Evolutionary conservation across 2,329 filamentous ascomycete species (phyloP).

Genomic region (Macroventuria anomochaeta): DNA sequence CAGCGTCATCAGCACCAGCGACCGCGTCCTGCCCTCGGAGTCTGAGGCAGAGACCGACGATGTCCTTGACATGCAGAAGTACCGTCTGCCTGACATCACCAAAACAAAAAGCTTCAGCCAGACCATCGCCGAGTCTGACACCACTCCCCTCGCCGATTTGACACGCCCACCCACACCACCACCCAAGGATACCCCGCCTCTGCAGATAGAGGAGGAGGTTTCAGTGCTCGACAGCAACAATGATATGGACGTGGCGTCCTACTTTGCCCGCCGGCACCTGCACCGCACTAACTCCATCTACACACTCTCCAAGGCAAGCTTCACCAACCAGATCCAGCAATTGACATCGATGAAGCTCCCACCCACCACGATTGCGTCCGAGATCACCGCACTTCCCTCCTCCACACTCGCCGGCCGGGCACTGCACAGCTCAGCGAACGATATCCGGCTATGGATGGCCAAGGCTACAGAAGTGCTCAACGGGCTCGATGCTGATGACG

Average conservation of each 20-base stretch:
- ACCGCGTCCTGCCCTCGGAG: conserved; percentile 59
- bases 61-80: conserved; percentile 76
- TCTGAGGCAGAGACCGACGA: conserved; percentile 55
- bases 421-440: conserved; percentile 84
- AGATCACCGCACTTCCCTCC: conserved; percentile 83
- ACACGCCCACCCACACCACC: conserved; percentile 43
- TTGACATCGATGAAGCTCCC: conserved; percentile 89
- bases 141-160: conserved; percentile 23
- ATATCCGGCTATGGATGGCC: conserved; percentile 91
- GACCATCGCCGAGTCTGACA: conserved; percentile 39
- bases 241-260: conserved; percentile 61
- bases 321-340: conserved; percentile 90
- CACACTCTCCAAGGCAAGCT: conserved; percentile 88
- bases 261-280: conserved; percentile 70
- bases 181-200: conserved; percentile 60
- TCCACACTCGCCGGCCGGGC: conserved; percentile 84
- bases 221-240: conserved; percentile 45
- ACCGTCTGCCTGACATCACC: conserved; percentile 73
- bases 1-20: conserved; percentile 60
- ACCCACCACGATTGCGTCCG: conserved; percentile 81
- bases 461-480: conserved; percentile 90
- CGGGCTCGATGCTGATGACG: conserved; percentile 91
- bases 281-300: conserved; percentile 81
- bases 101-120: conserved; percentile 64
- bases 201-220: conserved; percentile 52